A percentile compares a stretch with the other conserved stretches of the same genome.
These are phyloP conservation scores for Colletotrichum ledebouriae DNA, from an alignment of 2,329 filamentous ascomycete genomes.

Conservation along the genomic window DNA sequence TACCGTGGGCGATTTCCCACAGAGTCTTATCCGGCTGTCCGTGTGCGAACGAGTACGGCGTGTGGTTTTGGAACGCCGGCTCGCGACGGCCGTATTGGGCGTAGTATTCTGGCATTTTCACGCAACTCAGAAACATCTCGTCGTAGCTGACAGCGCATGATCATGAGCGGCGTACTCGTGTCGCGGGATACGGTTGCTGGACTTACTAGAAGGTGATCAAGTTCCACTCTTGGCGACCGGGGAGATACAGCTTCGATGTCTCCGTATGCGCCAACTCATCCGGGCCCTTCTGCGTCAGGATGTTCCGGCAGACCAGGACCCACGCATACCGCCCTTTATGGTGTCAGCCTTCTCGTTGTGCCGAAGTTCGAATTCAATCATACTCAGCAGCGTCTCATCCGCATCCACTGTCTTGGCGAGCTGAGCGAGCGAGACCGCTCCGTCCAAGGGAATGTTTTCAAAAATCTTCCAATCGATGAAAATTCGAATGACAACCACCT, in stretches of 20 bases:
- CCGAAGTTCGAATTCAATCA: not conserved
- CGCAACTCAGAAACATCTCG: not conserved
- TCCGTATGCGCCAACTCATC: conserved; percentile 45
- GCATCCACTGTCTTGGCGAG: conserved; percentile 48
- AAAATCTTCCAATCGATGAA: conserved; percentile 52
- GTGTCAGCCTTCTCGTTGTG: not conserved
- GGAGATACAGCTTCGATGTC: conserved; percentile 38
- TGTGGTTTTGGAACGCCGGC: conserved; percentile 47
- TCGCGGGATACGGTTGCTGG: too few species aligned
- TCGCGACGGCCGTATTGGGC: conserved; percentile 48
- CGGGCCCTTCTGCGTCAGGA: conserved; percentile 42
- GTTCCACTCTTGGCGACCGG: conserved; percentile 21
- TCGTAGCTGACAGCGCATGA: not conserved
- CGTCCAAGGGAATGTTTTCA: conserved; percentile 48
- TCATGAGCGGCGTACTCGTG: fast-evolving
- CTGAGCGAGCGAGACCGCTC: conserved; percentile 46
- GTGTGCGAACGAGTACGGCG: conserved; percentile 47
- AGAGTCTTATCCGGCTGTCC: conserved; percentile 49
- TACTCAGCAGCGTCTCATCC: conserved; percentile 48
- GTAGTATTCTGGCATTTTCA: conserved; percentile 44
- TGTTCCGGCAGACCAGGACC: conserved; percentile 42
- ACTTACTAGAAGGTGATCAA: conserved; percentile 36
- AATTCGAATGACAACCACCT: conserved; percentile 24
- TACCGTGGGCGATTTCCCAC: conserved; percentile 49
- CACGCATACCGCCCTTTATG: conserved; percentile 42